These are phyloP conservation scores for Cucurbita argyrosperma DNA, from an alignment of 306 rosid species.

Conservation along the genomic window DNA sequence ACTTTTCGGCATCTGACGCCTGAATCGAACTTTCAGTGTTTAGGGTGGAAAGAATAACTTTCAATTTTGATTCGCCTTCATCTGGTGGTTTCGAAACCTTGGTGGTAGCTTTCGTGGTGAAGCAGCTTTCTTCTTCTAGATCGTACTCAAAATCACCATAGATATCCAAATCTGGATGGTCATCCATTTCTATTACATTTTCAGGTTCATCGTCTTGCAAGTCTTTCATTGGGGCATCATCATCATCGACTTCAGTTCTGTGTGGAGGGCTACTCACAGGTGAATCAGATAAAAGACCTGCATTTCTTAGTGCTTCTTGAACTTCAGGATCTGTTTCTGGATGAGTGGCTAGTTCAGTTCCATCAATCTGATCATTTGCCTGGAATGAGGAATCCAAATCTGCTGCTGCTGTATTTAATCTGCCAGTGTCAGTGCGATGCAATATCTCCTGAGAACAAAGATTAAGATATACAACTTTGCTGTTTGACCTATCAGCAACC, in stretches of 20 bases:
- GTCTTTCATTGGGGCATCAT: slow-evolving; percentile 12
- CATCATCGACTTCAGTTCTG: slow-evolving; percentile 19
- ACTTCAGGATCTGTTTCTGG: slow-evolving; percentile 35
- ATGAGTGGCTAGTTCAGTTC: slow-evolving; percentile 29
- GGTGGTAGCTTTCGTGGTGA: slow-evolving; percentile 42
- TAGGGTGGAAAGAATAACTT: slow-evolving; percentile 68
- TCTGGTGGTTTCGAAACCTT: slow-evolving; percentile 39
- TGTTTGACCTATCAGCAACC: slow-evolving; percentile 72
- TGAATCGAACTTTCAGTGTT: slow-evolving; percentile 27
- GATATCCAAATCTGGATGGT: slow-evolving; percentile 67
- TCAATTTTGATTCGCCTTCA: slow-evolving; percentile 55
- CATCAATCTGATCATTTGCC: slow-evolving; percentile 19
- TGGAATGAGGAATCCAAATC: slow-evolving; percentile 21
- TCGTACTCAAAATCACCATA: slow-evolving; percentile 95
- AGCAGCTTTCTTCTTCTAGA: slow-evolving; percentile 79
- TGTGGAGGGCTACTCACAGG: slow-evolving; percentile 67
- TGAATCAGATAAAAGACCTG: slow-evolving; percentile 80
- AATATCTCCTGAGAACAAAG: slow-evolving; percentile 71
- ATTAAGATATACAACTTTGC: slow-evolving; percentile 77
- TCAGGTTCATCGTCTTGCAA: slow-evolving; percentile 33
- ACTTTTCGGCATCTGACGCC: slow-evolving; percentile 19
- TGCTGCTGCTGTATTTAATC: slow-evolving; percentile 18
- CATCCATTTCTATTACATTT: slow-evolving; percentile 56
- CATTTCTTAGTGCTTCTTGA: slow-evolving; percentile 73
- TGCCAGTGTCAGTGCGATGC: slow-evolving; percentile 40